Percentiles rank a stretch among this genome's conserved stretches.
These are phyloP conservation scores for Auricularia heimuer DNA, from an alignment of 768 basidiomycete species.

Conservation along the genomic window DNA sequence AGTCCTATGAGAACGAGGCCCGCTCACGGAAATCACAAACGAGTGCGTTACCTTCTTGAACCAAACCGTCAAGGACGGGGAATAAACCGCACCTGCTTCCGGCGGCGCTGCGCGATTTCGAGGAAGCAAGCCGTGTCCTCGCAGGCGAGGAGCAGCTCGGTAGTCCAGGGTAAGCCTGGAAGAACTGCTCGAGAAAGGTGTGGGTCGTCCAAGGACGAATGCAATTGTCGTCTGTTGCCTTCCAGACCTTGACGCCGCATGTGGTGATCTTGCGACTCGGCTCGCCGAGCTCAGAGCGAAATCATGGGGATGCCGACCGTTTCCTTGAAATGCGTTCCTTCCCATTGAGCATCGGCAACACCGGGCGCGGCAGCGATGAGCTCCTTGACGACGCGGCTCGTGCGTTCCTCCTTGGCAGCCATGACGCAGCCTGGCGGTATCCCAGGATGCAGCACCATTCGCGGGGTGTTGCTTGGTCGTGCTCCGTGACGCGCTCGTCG, in stretches of 20 bases:
- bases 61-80: conserved; percentile 95
- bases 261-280: conserved; percentile 99
- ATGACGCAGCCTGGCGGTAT: conserved; percentile 60
- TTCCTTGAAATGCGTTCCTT: conserved; percentile 86
- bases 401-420: conserved; percentile 98
- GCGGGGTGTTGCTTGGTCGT: no score
- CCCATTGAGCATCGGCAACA: conserved; percentile 83
- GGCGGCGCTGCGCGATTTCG: conserved; percentile 88
- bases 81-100: conserved; percentile 98
- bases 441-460: no score
- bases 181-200: conserved; percentile 71
- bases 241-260: conserved; percentile 95
- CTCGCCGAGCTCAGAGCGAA: conserved; percentile 95
- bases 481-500: no score
- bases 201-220: conserved; percentile 74
- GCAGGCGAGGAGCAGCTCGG: conserved; percentile 76
- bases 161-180: conserved; percentile 73
- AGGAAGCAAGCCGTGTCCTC: conserved; percentile 96
- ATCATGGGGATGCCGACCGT: conserved; percentile 92
- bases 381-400: conserved; percentile 89
- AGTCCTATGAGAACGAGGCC: conserved; percentile 40
- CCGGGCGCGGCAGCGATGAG: conserved; percentile 92
- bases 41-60: conserved; percentile 79
- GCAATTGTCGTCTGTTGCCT: conserved; percentile 97
- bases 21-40: conserved; percentile 10